phyloP scores from a whole-genome alignment of 768 basidiomycete genomes.

The Russula earlei region DNA sequence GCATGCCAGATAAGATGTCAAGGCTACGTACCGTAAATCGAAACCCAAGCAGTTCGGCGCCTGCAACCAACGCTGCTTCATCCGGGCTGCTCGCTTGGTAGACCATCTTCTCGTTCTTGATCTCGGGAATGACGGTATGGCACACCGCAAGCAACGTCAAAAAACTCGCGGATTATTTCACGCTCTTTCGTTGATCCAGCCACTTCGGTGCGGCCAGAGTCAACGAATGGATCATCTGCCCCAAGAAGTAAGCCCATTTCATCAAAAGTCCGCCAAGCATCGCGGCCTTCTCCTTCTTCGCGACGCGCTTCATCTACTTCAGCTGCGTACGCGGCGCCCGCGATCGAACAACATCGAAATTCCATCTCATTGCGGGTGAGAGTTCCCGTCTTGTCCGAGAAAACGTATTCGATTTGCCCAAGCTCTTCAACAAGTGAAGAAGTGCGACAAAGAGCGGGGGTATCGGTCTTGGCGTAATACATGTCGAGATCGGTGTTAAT shows the following conservation, averaged over 20 bases:
- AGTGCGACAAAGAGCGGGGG: conserved; percentile 94
- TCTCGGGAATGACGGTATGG: conserved; percentile 96
- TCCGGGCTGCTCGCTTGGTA: conserved; percentile 98
- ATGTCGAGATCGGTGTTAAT: conserved; percentile 98
- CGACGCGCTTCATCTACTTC: conserved; percentile 81
- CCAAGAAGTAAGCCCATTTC: conserved; percentile 54
- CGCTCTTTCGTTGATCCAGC: conserved; percentile 30
- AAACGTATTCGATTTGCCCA: conserved; percentile 95
- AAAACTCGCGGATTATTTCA: conserved; percentile 27
- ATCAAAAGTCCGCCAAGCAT: conserved; percentile 72
- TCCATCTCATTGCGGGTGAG: conserved; percentile 98
- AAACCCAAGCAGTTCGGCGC: conserved; percentile 86
- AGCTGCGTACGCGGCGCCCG: conserved; percentile 83
- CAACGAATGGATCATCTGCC: conserved; percentile 47
- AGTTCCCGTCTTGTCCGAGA: conserved; percentile 92
- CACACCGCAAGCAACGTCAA: conserved; percentile 68
- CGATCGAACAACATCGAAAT: conserved; percentile 83
- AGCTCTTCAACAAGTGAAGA: conserved; percentile 97
- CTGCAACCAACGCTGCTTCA: conserved; percentile 91
- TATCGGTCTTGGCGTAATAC: conserved; percentile 94
- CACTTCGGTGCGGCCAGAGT: conserved; percentile 26
- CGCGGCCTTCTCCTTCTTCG: conserved; percentile 42
- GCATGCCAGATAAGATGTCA: background rate
- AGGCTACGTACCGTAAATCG: conserved; percentile 74
- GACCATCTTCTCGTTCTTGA: conserved; percentile 77